Percentiles rank a stretch among this genome's conserved stretches.
Conservation (phyloP, 345 rosid genomes). For the Cochlearia excelsa region DNA sequence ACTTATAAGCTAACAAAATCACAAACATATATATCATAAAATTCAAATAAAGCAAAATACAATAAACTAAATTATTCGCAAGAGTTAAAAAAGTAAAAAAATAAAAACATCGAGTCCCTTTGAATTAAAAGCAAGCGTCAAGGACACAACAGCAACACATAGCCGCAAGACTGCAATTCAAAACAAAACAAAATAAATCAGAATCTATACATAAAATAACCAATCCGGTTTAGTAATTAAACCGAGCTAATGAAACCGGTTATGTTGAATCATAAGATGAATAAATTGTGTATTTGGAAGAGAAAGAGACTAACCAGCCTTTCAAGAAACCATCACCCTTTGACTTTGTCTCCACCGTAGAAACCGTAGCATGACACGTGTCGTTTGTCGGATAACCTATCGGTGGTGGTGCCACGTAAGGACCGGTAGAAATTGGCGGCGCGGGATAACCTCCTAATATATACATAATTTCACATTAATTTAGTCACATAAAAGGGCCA, state of each 20-base stretch:
- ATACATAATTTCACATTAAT: slow-evolving; percentile 6
- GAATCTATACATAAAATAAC: not conserved
- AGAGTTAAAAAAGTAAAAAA: too few relatives aligned
- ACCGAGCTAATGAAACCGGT: slow-evolving; percentile 3
- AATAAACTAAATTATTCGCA: too few relatives aligned
- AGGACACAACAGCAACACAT: not conserved
- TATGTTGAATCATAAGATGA: not conserved
- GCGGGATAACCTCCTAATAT: slow-evolving; percentile 29
- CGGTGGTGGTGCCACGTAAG: slow-evolving; percentile 33
- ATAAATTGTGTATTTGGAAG: not conserved
- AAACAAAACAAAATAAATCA: not conserved
- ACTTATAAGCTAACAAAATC: too few relatives aligned
- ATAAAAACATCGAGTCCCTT: too few relatives aligned
- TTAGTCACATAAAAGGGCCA: too few relatives aligned
- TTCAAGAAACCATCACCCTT: slow-evolving; percentile 40
- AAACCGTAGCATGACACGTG: slow-evolving; percentile 19
- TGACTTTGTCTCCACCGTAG: slow-evolving; percentile 31
- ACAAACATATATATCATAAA: too few relatives aligned
- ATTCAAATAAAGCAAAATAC: too few relatives aligned
- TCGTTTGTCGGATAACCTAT: slow-evolving; percentile 32
- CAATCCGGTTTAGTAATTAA: slow-evolving; percentile 1
- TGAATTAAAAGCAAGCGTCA: not conserved
- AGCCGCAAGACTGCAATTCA: not conserved
- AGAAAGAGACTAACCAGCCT: slow-evolving; percentile 30
- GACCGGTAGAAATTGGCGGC: slow-evolving; percentile 32